Evolutionary conservation across 164 flowering plant genomes (phyloP).

Genomic region (Euptelea pleiosperma): DNA sequence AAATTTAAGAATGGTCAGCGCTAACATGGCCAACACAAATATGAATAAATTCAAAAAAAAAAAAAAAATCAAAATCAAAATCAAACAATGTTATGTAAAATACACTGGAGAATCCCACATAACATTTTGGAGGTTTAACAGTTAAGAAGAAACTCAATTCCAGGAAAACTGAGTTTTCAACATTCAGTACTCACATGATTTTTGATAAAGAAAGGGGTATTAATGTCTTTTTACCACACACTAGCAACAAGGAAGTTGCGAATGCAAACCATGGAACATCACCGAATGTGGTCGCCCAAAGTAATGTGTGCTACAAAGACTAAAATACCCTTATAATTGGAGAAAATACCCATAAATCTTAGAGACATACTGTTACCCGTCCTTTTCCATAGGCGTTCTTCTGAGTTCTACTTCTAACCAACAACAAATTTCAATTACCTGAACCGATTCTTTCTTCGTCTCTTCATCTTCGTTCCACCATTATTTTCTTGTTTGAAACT

Average conservation of each 20-base stretch:
- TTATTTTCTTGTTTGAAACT: not conserved
- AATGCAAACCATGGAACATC: not conserved
- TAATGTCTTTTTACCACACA: slow-evolving; percentile 13
- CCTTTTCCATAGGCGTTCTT: too few species aligned
- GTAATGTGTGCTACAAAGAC: slow-evolving; percentile 15
- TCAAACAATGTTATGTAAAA: too few species aligned
- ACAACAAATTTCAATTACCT: too few species aligned
- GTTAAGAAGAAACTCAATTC: not conserved
- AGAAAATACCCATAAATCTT: not conserved
- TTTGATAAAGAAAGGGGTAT: slow-evolving; percentile 10
- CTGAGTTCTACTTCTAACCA: too few species aligned
- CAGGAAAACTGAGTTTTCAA: too few species aligned
- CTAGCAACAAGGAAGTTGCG: not conserved
- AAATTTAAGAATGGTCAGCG: too few species aligned
- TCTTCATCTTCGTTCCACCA: not conserved
- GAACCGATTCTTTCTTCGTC: not conserved
- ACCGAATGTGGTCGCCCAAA: not conserved
- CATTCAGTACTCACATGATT: too few species aligned
- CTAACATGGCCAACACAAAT: too few species aligned
- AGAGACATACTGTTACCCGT: not conserved
- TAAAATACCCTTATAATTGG: slow-evolving; percentile 17
- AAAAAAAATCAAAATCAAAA: too few species aligned
- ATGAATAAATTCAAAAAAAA: too few species aligned
- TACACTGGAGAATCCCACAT: too few species aligned
- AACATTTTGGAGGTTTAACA: too few species aligned